phyloP scores from a whole-genome alignment of 1,139 yeast species.

The Candida frijolesensis region DNA sequence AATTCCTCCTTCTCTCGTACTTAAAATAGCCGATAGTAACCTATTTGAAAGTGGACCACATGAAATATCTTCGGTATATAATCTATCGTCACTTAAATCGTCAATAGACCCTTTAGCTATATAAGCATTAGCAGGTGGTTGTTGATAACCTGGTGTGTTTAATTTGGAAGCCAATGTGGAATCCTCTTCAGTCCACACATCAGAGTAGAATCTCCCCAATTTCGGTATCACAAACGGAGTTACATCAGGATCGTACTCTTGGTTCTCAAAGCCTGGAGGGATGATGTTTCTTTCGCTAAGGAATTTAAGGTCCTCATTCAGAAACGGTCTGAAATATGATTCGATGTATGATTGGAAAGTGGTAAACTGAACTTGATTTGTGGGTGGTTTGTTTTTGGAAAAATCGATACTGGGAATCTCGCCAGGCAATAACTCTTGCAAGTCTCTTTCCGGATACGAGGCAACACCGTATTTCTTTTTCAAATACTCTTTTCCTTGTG shows the following conservation, averaged over 20 bases:
- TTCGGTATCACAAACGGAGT: constrained; percentile 80
- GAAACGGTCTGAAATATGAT: constrained; percentile 74
- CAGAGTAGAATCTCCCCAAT: constrained; percentile 78
- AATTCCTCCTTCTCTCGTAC: constrained; percentile 47
- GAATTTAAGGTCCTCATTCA: constrained; percentile 80
- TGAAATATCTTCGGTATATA: constrained; percentile 75
- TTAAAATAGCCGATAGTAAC: constrained; percentile 75
- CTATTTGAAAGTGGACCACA: constrained; percentile 94
- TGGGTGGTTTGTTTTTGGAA: constrained; percentile 75
- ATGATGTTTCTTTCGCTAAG: constrained; percentile 60
- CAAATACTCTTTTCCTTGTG: constrained; percentile 70
- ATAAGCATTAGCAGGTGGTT: constrained; percentile 45
- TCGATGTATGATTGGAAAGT: constrained; percentile 87
- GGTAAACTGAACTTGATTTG: constrained; percentile 89
- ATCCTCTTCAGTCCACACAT: constrained; percentile 87
- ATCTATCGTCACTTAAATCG: constrained; percentile 58
- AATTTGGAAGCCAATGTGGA: constrained; percentile 44
- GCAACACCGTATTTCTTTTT: constrained; percentile 86
- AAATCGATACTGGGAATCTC: constrained; percentile 84
- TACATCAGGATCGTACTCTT: constrained; percentile 62
- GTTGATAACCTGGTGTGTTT: constrained; percentile 39
- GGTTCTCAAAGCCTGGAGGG: constrained; percentile 53
- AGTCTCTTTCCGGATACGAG: constrained; percentile 79
- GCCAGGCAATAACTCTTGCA: constrained; percentile 81
- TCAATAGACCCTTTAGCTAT: constrained; percentile 66